Evolutionary conservation across 495 filamentous ascomycete species (phyloP).

Genomic region (Aspergillus sclerotiicarbonarius): DNA sequence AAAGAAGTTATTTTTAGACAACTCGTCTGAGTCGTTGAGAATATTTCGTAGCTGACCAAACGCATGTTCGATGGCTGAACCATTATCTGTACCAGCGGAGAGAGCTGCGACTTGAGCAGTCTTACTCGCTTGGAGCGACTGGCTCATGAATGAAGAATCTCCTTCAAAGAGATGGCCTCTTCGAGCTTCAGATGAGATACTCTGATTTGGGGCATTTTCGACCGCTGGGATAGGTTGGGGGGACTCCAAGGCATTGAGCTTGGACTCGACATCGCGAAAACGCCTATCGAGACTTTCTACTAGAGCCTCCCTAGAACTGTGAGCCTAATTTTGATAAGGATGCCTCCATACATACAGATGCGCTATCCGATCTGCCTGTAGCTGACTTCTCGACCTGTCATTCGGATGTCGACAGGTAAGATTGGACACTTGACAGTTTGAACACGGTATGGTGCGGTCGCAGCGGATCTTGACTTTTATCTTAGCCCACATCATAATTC

Average conservation of each 20-base stretch:
- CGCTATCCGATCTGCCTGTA: constrained; percentile 5
- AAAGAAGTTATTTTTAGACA: constrained; percentile 7
- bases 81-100: not conserved
- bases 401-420: constrained; percentile 10
- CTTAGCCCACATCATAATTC: not conserved
- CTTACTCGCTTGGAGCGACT: constrained; percentile 8
- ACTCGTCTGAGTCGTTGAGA: not conserved
- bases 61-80: not conserved
- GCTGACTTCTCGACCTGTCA: constrained; percentile 4
- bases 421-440: constrained; percentile 3
- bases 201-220: not conserved
- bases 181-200: not conserved
- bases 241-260: not conserved
- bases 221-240: not conserved
- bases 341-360: constrained; percentile 7
- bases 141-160: constrained; percentile 4
- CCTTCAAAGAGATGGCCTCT: constrained; percentile 7
- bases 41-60: not conserved
- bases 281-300: constrained; percentile 7
- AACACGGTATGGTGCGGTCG: constrained; percentile 9
- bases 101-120: constrained; percentile 4
- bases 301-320: not conserved
- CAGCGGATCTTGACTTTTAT: constrained; percentile 4
- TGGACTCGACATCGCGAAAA: constrained; percentile 1
- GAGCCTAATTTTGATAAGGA: not conserved